These are phyloP conservation scores for Cydonia oblonga DNA, from an alignment of 331 rosid species.

Conservation along the genomic window DNA sequence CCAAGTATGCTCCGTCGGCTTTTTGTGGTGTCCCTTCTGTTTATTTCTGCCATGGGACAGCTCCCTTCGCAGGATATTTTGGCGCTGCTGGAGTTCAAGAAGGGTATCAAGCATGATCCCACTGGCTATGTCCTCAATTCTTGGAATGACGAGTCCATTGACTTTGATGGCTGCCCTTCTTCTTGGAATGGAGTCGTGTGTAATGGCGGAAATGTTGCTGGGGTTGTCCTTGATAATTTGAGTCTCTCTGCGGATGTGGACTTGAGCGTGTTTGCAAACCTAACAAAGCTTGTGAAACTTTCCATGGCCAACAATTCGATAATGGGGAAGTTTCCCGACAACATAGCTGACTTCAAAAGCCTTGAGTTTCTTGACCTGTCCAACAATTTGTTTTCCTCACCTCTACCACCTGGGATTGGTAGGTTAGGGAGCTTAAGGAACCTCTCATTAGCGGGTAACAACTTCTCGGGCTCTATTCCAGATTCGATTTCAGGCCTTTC, in stretches of 20 bases:
- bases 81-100: constrained; percentile 82
- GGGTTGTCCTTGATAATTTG: constrained; percentile 72
- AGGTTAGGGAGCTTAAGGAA: constrained; percentile 46
- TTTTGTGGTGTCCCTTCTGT: constrained; percentile 50
- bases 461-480: constrained; percentile 75
- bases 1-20: constrained; percentile 33
- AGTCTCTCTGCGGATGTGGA: constrained; percentile 79
- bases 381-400: constrained; percentile 56
- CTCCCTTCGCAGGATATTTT: constrained; percentile 96
- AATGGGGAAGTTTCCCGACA: constrained; percentile 53
- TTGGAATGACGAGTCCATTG: constrained; percentile 98
- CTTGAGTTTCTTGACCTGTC: constrained; percentile 77
- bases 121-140: constrained; percentile 75
- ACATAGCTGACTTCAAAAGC: constrained; percentile 53
- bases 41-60: constrained; percentile 61
- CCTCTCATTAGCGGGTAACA: constrained; percentile 72
- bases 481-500: constrained; percentile 49
- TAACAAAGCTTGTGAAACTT: constrained; percentile 69
- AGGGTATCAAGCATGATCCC: constrained; percentile 90
- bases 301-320: constrained; percentile 79
- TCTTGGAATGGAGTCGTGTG: constrained; percentile 94
- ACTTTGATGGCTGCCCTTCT: constrained; percentile 94
- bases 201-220: constrained; percentile 89
- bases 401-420: constrained; percentile 57
- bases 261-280: constrained; percentile 63